These are phyloP conservation scores for Alternaria sp. DNA, from an alignment of 2,329 filamentous ascomycete genomes.

Conservation along the genomic window DNA sequence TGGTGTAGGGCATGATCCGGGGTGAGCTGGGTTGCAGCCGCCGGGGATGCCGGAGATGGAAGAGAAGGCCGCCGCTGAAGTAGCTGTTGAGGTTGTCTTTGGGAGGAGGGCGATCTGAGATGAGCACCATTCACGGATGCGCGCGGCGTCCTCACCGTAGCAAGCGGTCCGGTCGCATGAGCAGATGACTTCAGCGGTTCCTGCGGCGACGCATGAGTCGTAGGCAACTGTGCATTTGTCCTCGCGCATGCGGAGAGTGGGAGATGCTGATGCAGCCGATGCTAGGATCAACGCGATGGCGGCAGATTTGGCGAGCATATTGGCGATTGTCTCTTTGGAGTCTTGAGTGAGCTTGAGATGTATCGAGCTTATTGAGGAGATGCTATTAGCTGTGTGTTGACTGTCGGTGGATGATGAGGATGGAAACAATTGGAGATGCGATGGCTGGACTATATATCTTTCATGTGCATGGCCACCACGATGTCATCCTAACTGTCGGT, in stretches of 20 bases:
- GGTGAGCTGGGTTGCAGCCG: conserved; percentile 7
- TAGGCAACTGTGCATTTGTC: conserved; percentile 13
- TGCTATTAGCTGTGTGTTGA: not conserved
- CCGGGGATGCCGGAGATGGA: conserved; percentile 3
- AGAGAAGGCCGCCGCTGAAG: not conserved
- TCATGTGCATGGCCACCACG: not conserved
- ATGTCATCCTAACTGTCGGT: not conserved
- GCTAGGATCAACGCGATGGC: conserved; percentile 12
- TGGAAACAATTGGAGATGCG: not conserved
- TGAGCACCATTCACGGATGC: conserved; percentile 15
- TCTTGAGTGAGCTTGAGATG: not conserved
- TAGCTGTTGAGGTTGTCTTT: conserved; percentile 1
- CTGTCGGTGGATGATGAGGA: not conserved
- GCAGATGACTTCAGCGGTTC: conserved; percentile 16
- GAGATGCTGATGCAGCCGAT: conserved; percentile 11
- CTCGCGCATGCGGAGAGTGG: conserved; percentile 6
- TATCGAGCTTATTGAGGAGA: not conserved
- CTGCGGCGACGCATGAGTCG: conserved; percentile 14
- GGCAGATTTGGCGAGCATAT: conserved; percentile 13
- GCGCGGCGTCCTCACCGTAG: conserved; percentile 14
- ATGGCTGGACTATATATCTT: not conserved
- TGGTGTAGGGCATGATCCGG: not conserved
- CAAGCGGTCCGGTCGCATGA: conserved; percentile 12
- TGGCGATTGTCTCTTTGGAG: not conserved
- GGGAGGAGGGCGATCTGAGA: conserved; percentile 14